Evolutionary conservation across 1,139 yeast genomes (phyloP).

Genomic region (Kodamaea sp.): DNA sequence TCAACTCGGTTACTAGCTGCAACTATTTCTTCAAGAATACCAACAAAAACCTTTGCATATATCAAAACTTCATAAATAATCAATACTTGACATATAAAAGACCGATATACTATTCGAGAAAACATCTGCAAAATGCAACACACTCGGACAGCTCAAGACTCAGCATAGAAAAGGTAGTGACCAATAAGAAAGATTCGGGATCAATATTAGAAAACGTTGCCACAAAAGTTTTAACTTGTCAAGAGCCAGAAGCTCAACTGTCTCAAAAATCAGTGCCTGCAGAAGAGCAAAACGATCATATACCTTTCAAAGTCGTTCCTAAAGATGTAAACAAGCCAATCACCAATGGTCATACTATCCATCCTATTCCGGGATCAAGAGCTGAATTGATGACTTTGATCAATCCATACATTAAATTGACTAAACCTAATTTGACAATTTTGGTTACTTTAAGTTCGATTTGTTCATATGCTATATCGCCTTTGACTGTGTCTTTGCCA

Average conservation of each 20-base stretch:
- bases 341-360: background rate
- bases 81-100: conserved; percentile 19
- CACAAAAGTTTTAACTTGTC: conserved; percentile 37
- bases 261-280: conserved; percentile 17
- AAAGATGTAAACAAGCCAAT: conserved; percentile 12
- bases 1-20: conserved; percentile 30
- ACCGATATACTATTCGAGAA: background rate
- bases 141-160: background rate
- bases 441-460: conserved; percentile 88
- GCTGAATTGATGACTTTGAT: conserved; percentile 30
- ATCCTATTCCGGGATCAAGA: conserved; percentile 12
- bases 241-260: conserved; percentile 31
- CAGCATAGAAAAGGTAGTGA: background rate
- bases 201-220: conserved; percentile 28
- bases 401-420: conserved; percentile 68
- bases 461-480: conserved; percentile 91
- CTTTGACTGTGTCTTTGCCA: conserved; percentile 67
- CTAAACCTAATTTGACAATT: conserved; percentile 86
- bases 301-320: conserved; percentile 60
- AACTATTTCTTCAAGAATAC: conserved; percentile 42
- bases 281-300: conserved; percentile 18
- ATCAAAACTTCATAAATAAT: conserved; percentile 37
- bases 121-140: background rate
- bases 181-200: conserved; percentile 1
- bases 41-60: conserved; percentile 26